phyloP scores from a whole-genome alignment of 2,329 filamentous ascomycete genomes.

The Aspergillus sp. region DNA sequence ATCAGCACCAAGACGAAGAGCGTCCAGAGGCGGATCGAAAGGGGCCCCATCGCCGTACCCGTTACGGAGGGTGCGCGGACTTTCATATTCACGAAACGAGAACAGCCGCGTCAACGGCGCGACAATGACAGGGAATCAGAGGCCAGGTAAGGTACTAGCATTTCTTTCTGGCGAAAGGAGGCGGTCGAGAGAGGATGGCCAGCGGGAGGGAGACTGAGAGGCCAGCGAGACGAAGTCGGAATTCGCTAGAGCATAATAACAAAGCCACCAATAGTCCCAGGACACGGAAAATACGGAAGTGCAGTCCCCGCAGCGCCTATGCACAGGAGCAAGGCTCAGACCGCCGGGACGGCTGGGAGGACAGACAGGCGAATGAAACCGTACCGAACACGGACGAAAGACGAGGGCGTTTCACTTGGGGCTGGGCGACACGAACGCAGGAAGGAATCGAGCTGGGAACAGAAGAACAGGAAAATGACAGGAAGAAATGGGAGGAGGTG shows the following conservation, averaged over 20 bases:
- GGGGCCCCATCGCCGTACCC: slow-evolving; percentile 5
- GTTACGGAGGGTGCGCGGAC: slow-evolving; percentile 12
- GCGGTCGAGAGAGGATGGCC: slow-evolving; percentile 1
- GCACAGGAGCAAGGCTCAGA: not conserved
- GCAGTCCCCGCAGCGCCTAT: slow-evolving; percentile 1
- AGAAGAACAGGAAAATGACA: not conserved
- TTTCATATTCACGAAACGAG: slow-evolving; percentile 12
- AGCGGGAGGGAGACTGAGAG: not conserved
- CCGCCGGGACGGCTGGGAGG: not conserved
- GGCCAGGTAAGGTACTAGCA: slow-evolving; percentile 13
- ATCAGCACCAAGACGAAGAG: slow-evolving; percentile 13
- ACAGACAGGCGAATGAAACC: not conserved
- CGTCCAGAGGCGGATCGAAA: slow-evolving; percentile 9
- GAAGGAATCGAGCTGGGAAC: not conserved
- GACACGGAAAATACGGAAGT: slow-evolving; percentile 1
- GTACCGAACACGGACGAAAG: not conserved
- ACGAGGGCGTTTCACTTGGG: not conserved
- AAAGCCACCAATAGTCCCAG: not conserved
- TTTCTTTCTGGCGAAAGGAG: slow-evolving; percentile 9
- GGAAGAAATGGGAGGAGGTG: not conserved
- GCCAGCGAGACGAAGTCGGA: not conserved
- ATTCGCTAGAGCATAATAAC: not conserved
- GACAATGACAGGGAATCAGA: slow-evolving; percentile 9
- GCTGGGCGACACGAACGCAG: not conserved
- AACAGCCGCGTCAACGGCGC: slow-evolving; percentile 14